phyloP scores from a whole-genome alignment of 495 filamentous ascomycete species.

The Thermothielavioides terrestris region DNA sequence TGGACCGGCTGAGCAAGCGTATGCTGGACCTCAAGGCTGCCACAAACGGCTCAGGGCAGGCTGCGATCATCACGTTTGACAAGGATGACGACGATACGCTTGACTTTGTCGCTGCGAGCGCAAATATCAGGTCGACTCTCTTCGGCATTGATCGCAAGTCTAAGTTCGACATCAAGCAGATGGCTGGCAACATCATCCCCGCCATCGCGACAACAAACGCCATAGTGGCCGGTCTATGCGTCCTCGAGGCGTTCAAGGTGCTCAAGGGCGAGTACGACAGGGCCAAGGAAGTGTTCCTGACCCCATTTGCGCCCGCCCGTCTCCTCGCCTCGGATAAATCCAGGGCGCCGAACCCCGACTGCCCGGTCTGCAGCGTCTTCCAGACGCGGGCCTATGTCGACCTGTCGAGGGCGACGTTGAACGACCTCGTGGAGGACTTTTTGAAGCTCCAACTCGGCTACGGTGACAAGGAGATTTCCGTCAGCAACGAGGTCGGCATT shows the following conservation, averaged over 20 bases:
- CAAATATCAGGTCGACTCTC: slow-evolving; percentile 75
- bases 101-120: slow-evolving; percentile 86
- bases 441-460: slow-evolving; percentile 66
- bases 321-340: slow-evolving; percentile 65
- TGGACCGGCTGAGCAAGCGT: slow-evolving; percentile 67
- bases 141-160: slow-evolving; percentile 84
- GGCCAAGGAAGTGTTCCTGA: slow-evolving; percentile 67
- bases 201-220: slow-evolving; percentile 98
- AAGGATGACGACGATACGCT: slow-evolving; percentile 95
- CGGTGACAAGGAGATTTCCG: slow-evolving; percentile 65
- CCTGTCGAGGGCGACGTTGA: slow-evolving; percentile 63
- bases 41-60: slow-evolving; percentile 33
- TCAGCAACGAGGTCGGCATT: slow-evolving; percentile 61
- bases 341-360: slow-evolving; percentile 67
- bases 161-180: slow-evolving; percentile 96
- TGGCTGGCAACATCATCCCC: slow-evolving; percentile 98
- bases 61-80: slow-evolving; percentile 75
- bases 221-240: slow-evolving; percentile 87
- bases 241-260: slow-evolving; percentile 89
- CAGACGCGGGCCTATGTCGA: slow-evolving; percentile 60
- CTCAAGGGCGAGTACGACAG: slow-evolving; percentile 61
- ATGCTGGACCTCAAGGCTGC: slow-evolving; percentile 50
- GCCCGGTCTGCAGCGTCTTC: slow-evolving; percentile 70
- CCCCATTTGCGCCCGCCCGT: slow-evolving; percentile 67
- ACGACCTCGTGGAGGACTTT: slow-evolving; percentile 70